phyloP scores from a whole-genome alignment of 2,329 filamentous ascomycete species.

The Alternaria angustiovoidea region DNA sequence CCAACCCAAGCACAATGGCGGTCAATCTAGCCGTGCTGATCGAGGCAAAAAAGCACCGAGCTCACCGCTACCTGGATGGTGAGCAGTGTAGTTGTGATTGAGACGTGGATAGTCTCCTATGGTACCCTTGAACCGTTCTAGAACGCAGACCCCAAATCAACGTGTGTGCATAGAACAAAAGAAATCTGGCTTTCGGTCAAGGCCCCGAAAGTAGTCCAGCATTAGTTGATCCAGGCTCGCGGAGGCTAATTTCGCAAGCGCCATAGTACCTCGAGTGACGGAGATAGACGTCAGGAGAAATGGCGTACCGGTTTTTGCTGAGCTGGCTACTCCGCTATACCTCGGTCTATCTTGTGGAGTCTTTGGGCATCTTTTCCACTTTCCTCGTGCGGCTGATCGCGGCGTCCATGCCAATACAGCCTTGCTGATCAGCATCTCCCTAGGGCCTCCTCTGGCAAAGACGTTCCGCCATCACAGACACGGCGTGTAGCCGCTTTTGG shows the following conservation, averaged over 20 bases:
- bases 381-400: background rate
- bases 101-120: background rate
- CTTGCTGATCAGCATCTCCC: conserved; percentile 8
- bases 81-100: background rate
- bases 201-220: background rate
- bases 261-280: background rate
- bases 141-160: background rate
- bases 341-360: background rate
- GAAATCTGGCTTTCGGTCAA: background rate
- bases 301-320: background rate
- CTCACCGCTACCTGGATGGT: background rate
- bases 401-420: background rate
- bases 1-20: background rate
- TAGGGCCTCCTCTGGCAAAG: background rate
- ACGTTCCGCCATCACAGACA: background rate
- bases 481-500: conserved; percentile 7
- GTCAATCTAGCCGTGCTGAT: background rate
- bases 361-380: background rate
- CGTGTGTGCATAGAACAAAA: conserved; percentile 1
- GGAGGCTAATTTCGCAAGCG: background rate
- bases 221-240: background rate
- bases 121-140: background rate
- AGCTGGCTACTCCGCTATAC: background rate
- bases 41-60: background rate
- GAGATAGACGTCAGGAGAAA: background rate